Evolutionary conservation across 306 rosid species (phyloP).

Genomic region (Albizia julibrissin): DNA sequence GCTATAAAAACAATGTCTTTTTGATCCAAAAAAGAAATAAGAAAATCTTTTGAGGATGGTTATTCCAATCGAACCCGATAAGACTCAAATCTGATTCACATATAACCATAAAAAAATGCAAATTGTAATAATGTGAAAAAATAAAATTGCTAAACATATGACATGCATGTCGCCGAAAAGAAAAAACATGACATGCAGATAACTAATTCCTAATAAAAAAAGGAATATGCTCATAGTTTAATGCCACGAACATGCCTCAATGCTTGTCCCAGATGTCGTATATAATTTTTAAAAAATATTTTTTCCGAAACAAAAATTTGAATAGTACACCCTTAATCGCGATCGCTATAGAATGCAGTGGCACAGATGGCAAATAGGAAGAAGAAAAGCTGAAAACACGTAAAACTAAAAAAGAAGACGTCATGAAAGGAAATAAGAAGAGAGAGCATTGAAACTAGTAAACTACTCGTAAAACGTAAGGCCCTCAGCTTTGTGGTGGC

Average conservation of each 20-base stretch:
- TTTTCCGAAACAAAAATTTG: too few relatives aligned
- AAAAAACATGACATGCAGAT: too few relatives aligned
- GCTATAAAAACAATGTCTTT: too few relatives aligned
- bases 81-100: too few relatives aligned
- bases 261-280: neutral
- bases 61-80: too few relatives aligned
- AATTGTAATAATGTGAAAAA: neutral
- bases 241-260: neutral
- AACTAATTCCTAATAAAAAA: too few relatives aligned
- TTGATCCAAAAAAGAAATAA: accelerated
- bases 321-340: too few relatives aligned
- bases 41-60: too few relatives aligned
- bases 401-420: neutral
- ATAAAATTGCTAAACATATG: neutral
- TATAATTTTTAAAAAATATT: too few relatives aligned
- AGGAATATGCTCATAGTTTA: neutral
- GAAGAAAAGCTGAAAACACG: neutral
- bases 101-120: neutral
- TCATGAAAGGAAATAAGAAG: neutral
- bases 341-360: neutral
- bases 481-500: too few relatives aligned
- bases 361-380: neutral
- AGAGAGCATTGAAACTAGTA: neutral
- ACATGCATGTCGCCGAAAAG: too few relatives aligned
- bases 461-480: too few relatives aligned